Evolutionary conservation across 768 basidiomycete genomes (phyloP).

Genomic region (Termitomyces heimii): DNA sequence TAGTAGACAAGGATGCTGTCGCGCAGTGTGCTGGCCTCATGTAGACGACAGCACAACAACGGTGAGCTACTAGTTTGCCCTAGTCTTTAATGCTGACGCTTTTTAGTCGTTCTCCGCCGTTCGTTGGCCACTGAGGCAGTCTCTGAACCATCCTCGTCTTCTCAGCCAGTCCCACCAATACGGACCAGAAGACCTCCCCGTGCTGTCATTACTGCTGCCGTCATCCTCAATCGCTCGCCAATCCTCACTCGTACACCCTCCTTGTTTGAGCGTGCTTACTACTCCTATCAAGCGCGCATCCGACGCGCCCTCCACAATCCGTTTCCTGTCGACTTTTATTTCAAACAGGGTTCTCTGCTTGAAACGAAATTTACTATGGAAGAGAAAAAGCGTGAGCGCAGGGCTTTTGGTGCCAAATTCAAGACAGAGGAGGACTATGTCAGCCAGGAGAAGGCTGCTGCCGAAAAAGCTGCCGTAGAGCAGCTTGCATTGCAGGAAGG

Average conservation of each 20-base stretch:
- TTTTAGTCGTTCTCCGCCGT: slow-evolving; percentile 22
- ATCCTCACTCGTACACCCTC: slow-evolving; percentile 67
- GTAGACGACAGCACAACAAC: slow-evolving; percentile 22
- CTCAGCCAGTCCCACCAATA: slow-evolving; percentile 13
- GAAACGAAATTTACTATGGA: slow-evolving; percentile 77
- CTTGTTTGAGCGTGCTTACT: slow-evolving; percentile 74
- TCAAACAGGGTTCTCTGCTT: slow-evolving; percentile 84
- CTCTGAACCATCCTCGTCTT: slow-evolving; percentile 13
- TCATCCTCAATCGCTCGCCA: slow-evolving; percentile 75
- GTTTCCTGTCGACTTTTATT: slow-evolving; percentile 87
- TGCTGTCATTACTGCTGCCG: slow-evolving; percentile 45
- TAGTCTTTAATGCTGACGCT: background rate
- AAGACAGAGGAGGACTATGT: slow-evolving; percentile 36
- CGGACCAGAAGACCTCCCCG: slow-evolving; percentile 14
- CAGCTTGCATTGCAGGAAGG: slow-evolving; percentile 53
- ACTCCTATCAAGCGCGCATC: slow-evolving; percentile 78
- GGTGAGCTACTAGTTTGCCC: slow-evolving; percentile 13
- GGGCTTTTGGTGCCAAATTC: slow-evolving; percentile 68
- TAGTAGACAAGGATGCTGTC: slow-evolving; percentile 23
- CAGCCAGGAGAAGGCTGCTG: slow-evolving; percentile 38
- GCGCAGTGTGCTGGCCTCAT: slow-evolving; percentile 23
- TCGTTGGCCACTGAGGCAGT: slow-evolving; percentile 38
- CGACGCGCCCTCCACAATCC: slow-evolving; percentile 84
- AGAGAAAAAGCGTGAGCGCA: slow-evolving; percentile 64
- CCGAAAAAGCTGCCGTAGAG: slow-evolving; percentile 53